Evolutionary conservation across 176 grass and related monocot genomes (phyloP), one percentile per base, ranked within the genome.

Genomic region (Bolboschoenus planiculmis): DNA sequence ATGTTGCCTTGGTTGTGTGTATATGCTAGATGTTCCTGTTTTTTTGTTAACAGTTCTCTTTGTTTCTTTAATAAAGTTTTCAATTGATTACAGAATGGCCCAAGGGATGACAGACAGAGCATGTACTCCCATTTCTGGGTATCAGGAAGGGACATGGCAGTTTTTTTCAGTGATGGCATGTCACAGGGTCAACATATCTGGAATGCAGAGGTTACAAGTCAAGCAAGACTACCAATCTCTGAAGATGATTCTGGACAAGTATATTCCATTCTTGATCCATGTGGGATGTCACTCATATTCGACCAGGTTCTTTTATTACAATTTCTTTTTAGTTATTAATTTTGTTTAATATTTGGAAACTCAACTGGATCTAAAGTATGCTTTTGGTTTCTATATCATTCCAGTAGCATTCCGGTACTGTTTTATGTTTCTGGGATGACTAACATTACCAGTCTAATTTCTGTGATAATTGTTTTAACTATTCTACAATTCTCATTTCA

Each of bases 91-190:
- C 78, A 98, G 92, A 90, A 92, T 85, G 90, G 85, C 43, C 80
- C 56, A 58, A 44, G 83, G 56, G 87, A 91, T 79, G 87, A 93
- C 84, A 94, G 88, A 30, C 90, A 90, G 84, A 91, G 92, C 86
- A 48, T 98, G 53, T 98, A 95, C 82, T 95, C 95, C 83, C 87
- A 90, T 21, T 98, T 98, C 90, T 90, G 87, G 86, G 92, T 98
- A 81, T 74, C 90, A 20, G 95, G 95, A 75, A 94, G 95, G 73
- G 95, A 98, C 83, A 98, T 98, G 92, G 90, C 95, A 92, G 95
- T 93, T 86, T 91, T 93, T 86, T 87, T 94, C 74, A 84, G 87
- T 64, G 83, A 83, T 85, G 89, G 84, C 71, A 79, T 91, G 70
- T 73, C 84, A 73, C 63, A 87, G 29, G 87, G 86, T 57, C 79